Percentiles rank a stretch among this genome's conserved stretches.
Evolutionary conservation across 441 rosid genomes (phyloP).

Genomic region (Croton laevigatus): DNA sequence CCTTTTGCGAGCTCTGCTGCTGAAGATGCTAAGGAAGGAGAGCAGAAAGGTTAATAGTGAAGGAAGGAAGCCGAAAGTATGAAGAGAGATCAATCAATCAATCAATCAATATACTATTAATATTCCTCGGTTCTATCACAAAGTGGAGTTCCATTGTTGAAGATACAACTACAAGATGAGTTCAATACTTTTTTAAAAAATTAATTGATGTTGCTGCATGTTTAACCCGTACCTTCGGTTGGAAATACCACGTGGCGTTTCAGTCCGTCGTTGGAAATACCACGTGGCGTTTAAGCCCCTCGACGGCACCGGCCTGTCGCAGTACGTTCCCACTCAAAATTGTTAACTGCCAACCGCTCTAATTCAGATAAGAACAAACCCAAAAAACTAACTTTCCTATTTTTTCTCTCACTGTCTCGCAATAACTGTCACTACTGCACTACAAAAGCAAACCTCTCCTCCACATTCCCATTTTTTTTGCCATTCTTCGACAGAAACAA

Average conservation of each 20-base stretch:
- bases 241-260: neutral
- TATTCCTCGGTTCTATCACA: neutral
- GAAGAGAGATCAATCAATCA: neutral
- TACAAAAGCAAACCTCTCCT: conserved; percentile 29
- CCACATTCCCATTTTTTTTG: conserved; percentile 29
- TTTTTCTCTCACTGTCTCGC: neutral
- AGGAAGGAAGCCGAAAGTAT: neutral
- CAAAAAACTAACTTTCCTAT: too few species aligned
- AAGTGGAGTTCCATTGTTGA: neutral
- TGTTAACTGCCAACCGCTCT: neutral
- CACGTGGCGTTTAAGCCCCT: too few species aligned
- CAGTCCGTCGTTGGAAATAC: too few species aligned
- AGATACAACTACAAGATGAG: neutral
- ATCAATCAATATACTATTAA: neutral
- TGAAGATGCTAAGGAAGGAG: neutral
- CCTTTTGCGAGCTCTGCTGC: neutral
- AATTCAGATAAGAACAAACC: neutral
- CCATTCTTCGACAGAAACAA: neutral
- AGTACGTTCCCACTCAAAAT: too few species aligned
- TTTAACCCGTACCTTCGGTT: too few species aligned
- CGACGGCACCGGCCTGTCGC: too few species aligned
- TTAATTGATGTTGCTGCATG: neutral
- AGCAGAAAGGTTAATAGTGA: neutral
- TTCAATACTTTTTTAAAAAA: too few species aligned
- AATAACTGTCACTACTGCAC: neutral